These are phyloP conservation scores for Microbotryum lychnidis-dioicae DNA, from an alignment of 1,284 basidiomycete species.

Conservation along the genomic window DNA sequence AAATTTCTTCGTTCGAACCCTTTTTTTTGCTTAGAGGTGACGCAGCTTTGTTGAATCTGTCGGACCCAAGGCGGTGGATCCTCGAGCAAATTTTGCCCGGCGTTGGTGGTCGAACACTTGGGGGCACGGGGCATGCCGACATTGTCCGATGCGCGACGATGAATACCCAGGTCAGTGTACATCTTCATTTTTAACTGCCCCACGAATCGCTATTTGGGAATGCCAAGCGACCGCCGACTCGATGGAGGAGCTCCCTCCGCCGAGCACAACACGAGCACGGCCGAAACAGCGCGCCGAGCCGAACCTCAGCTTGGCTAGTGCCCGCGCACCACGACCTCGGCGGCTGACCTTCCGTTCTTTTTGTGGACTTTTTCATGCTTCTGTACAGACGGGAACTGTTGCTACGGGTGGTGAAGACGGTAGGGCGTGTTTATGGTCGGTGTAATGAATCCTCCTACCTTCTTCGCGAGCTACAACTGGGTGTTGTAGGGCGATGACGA, in stretches of 20 bases:
- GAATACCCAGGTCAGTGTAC: conserved; percentile 14
- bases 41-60: conserved; percentile 28
- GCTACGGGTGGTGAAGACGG: conserved; percentile 33
- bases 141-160: conserved; percentile 30
- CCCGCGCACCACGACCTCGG: background rate
- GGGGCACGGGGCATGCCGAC: conserved; percentile 27
- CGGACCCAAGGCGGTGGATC: conserved; percentile 23
- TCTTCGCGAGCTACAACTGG: too few relatives aligned
- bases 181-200: background rate
- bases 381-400: conserved; percentile 19
- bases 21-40: conserved; percentile 16
- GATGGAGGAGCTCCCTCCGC: background rate
- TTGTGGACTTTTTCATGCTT: background rate
- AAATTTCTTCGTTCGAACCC: too few relatives aligned
- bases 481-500: too few relatives aligned
- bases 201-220: background rate
- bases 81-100: conserved; percentile 28
- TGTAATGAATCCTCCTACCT: background rate
- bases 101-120: conserved; percentile 15
- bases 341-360: too few relatives aligned
- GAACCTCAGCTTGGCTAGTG: background rate
- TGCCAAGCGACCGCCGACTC: background rate
- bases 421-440: conserved; percentile 29
- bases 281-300: background rate
- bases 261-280: background rate